Evolutionary conservation across 2,329 filamentous ascomycete species (phyloP).

Genomic region (Ploettnerulaceae sp.): DNA sequence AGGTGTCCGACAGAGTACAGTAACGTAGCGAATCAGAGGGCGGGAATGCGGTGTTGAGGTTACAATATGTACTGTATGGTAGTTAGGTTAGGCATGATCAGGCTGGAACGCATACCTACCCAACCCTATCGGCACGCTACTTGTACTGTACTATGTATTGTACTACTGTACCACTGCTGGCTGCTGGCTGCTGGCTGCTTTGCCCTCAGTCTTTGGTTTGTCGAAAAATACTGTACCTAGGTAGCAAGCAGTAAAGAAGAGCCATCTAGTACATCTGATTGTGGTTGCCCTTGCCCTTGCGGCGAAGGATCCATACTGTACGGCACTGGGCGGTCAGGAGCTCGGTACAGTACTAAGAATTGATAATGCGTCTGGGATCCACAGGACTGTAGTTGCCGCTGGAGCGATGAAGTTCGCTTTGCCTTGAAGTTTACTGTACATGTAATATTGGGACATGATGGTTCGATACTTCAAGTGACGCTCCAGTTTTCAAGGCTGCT

Average conservation of each 20-base stretch:
- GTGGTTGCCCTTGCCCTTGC: no score
- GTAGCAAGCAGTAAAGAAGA: conserved; percentile 2
- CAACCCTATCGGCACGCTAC: no score
- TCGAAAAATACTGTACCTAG: no score
- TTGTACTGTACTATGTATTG: no score
- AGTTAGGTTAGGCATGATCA: conserved; percentile 27
- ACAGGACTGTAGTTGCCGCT: conserved; percentile 5
- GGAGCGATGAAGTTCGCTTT: neutral
- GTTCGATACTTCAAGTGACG: conserved; percentile 11
- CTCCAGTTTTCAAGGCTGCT: conserved; percentile 7
- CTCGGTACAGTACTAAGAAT: neutral
- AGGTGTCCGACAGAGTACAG: no score
- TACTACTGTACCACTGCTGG: no score
- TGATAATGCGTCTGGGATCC: conserved; percentile 10
- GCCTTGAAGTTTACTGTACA: no score
- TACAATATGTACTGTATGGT: no score
- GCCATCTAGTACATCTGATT: conserved; percentile 5
- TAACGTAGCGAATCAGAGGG: conserved; percentile 21
- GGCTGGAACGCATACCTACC: conserved; percentile 44
- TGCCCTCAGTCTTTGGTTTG: no score
- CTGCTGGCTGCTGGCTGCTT: conserved; percentile 26
- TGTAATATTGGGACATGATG: conserved; percentile 13
- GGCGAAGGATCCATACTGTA: no score
- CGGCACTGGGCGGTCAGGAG: conserved; percentile 18
- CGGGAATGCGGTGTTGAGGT: conserved; percentile 4